Conservation (phyloP, 2,329 filamentous ascomycete genomes). For the Apiospora sp. region DNA sequence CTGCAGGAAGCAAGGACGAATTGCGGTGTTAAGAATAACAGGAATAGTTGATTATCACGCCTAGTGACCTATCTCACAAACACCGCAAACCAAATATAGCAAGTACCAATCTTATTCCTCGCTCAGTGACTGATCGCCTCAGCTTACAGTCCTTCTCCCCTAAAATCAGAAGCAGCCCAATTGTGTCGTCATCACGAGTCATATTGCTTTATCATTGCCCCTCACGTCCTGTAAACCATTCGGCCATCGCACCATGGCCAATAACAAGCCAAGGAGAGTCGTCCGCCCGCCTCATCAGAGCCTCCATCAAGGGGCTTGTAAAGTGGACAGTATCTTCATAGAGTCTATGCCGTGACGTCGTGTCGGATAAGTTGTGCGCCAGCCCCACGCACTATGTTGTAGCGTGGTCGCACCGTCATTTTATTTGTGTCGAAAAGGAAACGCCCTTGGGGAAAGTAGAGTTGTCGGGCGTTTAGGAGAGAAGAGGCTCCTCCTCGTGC, state of each 20-base stretch:
- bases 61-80: conserved; percentile 19
- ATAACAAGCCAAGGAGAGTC: conserved; percentile 8
- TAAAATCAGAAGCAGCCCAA: conserved; percentile 2
- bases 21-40: neutral
- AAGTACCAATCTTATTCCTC: conserved; percentile 21
- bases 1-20: neutral
- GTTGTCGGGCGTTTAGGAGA: conserved; percentile 11
- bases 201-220: conserved; percentile 5
- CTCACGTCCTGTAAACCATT: conserved; percentile 1
- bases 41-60: conserved; percentile 8
- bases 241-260: neutral
- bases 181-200: conserved; percentile 19
- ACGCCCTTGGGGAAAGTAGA: neutral
- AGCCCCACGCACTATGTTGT: neutral
- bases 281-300: neutral
- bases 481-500: conserved; percentile 41
- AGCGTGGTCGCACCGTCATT: neutral
- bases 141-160: conserved; percentile 1
- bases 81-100: conserved; percentile 17
- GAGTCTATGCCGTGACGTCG: conserved; percentile 20
- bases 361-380: conserved; percentile 1
- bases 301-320: conserved; percentile 13
- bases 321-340: conserved; percentile 25
- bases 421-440: conserved; percentile 6
- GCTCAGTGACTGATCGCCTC: neutral